Base-by-base conservation (phyloP, 352 stramenopile species). In the Phytophthora sansomeana region DNA sequence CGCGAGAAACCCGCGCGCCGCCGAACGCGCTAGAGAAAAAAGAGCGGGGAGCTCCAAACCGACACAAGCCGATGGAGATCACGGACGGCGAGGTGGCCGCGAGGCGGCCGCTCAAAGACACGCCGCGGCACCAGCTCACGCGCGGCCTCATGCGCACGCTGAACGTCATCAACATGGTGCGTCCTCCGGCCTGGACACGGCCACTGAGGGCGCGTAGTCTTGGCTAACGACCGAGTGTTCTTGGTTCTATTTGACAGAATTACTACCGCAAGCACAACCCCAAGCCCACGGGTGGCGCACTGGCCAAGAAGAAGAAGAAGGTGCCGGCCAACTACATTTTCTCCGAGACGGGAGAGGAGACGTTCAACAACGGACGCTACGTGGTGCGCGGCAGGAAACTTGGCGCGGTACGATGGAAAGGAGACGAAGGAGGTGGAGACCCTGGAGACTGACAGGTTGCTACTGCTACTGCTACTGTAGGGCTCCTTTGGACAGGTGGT, bases 71-170 rank as follows among this genome's bases (percentile, higher is more conserved):
- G 29, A 74, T 77, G 65, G 59, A 75, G 52, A 69, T 52, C 42
- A 72, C 42, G 42, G 54, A 65, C 33, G 59, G 38, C 41, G 42
- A 39, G 16, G 52, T 38, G 48, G 44, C 32, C 42, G 28, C 63
- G 58, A 63, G 47, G 62, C 81, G 81, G 32, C 24, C 56, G 39
- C 63, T 75, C 29, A 69, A 70, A 19, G 61, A 81, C 41, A 73
- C 70, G 51, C 85, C 83, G 28, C 60, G 85, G 47, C 39, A 79
- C 41, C 78, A 98, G 82, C 88, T 99, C 58, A 97, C 92, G 30
- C 67, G 96, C 7, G 75, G 87, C 19, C 87, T 99, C 39, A 97
- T 99, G 77, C 83, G 97, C 67, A 99, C 97, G 14, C 98, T 99
- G 77, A 99, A 98, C 73, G 66, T 87, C 47, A 99, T 99, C 76